Percentiles rank a stretch among this genome's conserved stretches.
Conservation (phyloP, 2,329 filamentous ascomycete species). For the Colletotrichum sp. region DNA sequence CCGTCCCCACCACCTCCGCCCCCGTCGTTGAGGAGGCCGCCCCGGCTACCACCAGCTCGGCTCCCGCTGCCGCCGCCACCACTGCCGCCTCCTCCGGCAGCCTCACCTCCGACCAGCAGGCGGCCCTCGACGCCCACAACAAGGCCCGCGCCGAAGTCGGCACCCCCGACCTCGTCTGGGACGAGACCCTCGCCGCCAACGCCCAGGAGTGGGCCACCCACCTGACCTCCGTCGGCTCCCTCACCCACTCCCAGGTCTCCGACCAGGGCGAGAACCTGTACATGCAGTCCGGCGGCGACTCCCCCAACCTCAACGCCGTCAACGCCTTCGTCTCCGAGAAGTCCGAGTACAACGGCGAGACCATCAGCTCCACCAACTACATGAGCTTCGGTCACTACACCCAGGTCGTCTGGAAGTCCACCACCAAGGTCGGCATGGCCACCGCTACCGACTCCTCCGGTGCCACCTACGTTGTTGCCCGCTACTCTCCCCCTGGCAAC, state of each 20-base stretch:
- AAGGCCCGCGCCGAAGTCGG: constrained; percentile 17
- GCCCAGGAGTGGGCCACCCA: constrained; percentile 24
- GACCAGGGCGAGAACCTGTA: constrained; percentile 22
- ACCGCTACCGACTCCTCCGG: constrained; percentile 30
- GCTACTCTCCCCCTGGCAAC: constrained; percentile 38
- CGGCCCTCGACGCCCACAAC: constrained; percentile 21
- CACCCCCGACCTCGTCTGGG: constrained; percentile 25
- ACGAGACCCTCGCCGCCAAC: constrained; percentile 31
- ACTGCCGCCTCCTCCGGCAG: constrained; percentile 6
- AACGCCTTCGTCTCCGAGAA: constrained; percentile 18
- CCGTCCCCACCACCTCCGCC: constrained; percentile 28
- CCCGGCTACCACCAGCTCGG: constrained; percentile 22
- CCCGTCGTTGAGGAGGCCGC: constrained; percentile 1
- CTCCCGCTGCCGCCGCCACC: not conserved
- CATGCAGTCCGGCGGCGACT: constrained; percentile 15
- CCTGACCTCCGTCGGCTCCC: constrained; percentile 16
- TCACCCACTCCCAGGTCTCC: constrained; percentile 14
- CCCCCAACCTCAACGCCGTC: constrained; percentile 14
- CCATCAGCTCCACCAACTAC: constrained; percentile 18
- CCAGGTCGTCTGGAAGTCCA: constrained; percentile 35
- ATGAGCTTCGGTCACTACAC: constrained; percentile 33
- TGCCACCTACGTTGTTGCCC: constrained; percentile 34
- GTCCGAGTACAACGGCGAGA: constrained; percentile 16
- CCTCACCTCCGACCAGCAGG: constrained; percentile 15
- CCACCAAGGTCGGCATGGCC: constrained; percentile 36